Percentiles rank a stretch among this genome's conserved stretches.
Conservation (phyloP, 169 alveolate genomes). For the Plasmodium berghei region DNA sequence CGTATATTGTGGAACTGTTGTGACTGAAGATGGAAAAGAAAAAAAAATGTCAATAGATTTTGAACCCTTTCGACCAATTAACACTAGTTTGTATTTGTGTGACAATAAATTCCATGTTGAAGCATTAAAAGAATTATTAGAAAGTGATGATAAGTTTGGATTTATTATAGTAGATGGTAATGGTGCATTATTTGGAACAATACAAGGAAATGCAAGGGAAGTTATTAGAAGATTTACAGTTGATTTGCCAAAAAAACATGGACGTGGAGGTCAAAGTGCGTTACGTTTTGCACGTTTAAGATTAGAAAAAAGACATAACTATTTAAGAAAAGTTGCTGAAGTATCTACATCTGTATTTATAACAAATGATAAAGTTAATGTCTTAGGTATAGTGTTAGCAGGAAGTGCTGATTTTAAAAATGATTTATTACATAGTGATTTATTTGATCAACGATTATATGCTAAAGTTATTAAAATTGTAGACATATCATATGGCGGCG, state of each 20-base stretch:
- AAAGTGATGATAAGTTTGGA: slow-evolving; percentile 97
- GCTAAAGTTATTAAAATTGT: slow-evolving; percentile 95
- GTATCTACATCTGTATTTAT: slow-evolving; percentile 96
- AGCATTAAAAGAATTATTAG: slow-evolving; percentile 89
- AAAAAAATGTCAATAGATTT: slow-evolving; percentile 96
- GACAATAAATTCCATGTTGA: slow-evolving; percentile 97
- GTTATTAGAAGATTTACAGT: slow-evolving; percentile 95
- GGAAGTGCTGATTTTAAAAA: slow-evolving; percentile 99
- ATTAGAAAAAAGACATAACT: slow-evolving; percentile 98
- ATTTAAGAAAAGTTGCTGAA: slow-evolving; percentile 98
- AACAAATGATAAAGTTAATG: slow-evolving; percentile 95
- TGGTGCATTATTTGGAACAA: slow-evolving; percentile 97
- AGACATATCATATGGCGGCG: slow-evolving; percentile 99
- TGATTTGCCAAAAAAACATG: slow-evolving; percentile 98
- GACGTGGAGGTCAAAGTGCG: slow-evolving; percentile 99
- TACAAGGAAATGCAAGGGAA: slow-evolving; percentile 95
- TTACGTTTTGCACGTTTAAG: slow-evolving; percentile 99
- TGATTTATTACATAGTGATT: slow-evolving; percentile 93
- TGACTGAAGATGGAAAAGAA: slow-evolving; percentile 97
- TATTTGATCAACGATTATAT: slow-evolving; percentile 96
- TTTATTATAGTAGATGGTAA: slow-evolving; percentile 98
- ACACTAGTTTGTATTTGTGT: slow-evolving; percentile 96
- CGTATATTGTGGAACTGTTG: slow-evolving; percentile 97
- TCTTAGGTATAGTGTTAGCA: slow-evolving; percentile 94
- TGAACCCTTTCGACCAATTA: slow-evolving; percentile 99